Evolutionary conservation across 257 asterid genomes (phyloP).

Genomic region (Echites panduratus): DNA sequence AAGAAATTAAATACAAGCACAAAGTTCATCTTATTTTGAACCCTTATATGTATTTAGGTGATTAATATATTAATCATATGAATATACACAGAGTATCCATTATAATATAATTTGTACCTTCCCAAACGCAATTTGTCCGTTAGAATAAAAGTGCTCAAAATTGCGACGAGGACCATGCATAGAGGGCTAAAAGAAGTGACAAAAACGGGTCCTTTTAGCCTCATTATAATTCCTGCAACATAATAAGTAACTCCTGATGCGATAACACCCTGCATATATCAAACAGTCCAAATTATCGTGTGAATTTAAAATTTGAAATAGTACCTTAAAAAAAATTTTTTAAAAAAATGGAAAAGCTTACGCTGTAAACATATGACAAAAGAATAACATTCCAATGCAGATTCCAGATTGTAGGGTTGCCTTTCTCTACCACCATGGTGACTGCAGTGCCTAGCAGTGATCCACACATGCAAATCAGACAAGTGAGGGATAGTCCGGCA

Average conservation of each 20-base stretch:
- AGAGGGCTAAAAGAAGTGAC: constrained; percentile 45
- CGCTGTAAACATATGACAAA: constrained; percentile 51
- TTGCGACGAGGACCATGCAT: constrained; percentile 42
- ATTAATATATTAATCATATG: too few species aligned
- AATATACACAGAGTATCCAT: too few species aligned
- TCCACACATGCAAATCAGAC: constrained; percentile 49
- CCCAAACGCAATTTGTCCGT: constrained; percentile 38
- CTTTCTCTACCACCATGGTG: constrained; percentile 45
- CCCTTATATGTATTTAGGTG: neutral
- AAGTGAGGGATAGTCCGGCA: constrained; percentile 54
- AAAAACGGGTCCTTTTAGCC: constrained; percentile 40
- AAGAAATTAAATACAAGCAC: neutral
- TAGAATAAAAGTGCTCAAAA: constrained; percentile 36
- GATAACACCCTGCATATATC: constrained; percentile 43
- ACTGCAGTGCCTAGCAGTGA: constrained; percentile 39
- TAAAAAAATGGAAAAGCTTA: constrained; percentile 15
- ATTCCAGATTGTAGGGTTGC: constrained; percentile 42
- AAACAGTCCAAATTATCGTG: neutral
- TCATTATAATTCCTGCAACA: constrained; percentile 42
- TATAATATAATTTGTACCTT: constrained; percentile 22
- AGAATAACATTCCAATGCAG: constrained; percentile 45
- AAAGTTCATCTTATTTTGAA: neutral
- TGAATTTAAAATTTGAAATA: too few species aligned
- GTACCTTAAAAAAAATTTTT: too few species aligned
- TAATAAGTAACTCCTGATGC: constrained; percentile 44